These are phyloP conservation scores for Paraconiothyrium sp. DNA, from an alignment of 2,329 filamentous ascomycete species.

Conservation along the genomic window DNA sequence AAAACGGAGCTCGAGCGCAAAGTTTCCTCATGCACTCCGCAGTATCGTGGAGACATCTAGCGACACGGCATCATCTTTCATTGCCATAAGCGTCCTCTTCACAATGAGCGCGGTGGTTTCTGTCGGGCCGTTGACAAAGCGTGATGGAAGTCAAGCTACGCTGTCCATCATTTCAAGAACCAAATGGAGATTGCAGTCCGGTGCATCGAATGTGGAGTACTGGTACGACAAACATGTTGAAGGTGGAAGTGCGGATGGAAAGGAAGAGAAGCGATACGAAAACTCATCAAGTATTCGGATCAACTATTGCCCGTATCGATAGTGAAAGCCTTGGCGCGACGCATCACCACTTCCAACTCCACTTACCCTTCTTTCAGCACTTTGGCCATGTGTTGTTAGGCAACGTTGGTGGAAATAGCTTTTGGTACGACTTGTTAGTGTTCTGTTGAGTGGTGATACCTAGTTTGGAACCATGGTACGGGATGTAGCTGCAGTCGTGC, in stretches of 20 bases:
- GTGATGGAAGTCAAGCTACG: too few relatives aligned
- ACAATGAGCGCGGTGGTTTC: too few relatives aligned
- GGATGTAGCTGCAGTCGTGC: too few relatives aligned
- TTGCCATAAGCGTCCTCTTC: too few relatives aligned
- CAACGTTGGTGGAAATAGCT: too few relatives aligned
- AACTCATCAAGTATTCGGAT: background rate
- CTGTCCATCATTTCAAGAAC: too few relatives aligned
- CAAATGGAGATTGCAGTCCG: background rate
- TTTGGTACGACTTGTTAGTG: too few relatives aligned
- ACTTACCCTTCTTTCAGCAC: background rate
- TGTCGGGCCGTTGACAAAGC: too few relatives aligned
- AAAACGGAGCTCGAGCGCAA: background rate
- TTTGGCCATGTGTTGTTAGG: too few relatives aligned
- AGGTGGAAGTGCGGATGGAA: background rate
- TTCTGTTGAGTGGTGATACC: too few relatives aligned
- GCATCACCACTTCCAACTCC: background rate
- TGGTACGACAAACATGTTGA: background rate
- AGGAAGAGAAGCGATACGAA: background rate
- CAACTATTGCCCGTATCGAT: background rate
- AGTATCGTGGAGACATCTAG: background rate
- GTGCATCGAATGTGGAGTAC: background rate
- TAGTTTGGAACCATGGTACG: too few relatives aligned
- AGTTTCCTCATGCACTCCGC: background rate
- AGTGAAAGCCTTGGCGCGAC: background rate
- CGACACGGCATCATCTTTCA: too few relatives aligned